Percentiles rank a stretch among this genome's conserved stretches.
phyloP scores from a whole-genome alignment of 2,329 filamentous ascomycete genomes.

The Beauveria bassiana region DNA sequence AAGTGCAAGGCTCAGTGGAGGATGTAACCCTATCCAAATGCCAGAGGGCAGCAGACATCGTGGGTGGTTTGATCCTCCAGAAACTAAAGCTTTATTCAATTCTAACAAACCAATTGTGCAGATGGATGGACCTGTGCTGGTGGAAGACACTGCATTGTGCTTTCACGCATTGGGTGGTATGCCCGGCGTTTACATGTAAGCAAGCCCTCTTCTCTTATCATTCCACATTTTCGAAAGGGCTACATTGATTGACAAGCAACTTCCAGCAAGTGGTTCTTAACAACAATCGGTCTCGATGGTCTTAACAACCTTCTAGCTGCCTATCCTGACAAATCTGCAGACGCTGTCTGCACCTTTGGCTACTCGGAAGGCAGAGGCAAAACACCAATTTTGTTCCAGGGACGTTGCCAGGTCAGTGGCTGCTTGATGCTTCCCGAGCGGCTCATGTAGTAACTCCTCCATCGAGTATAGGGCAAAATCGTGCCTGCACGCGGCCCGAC shows the following conservation, averaged over 20 bases:
- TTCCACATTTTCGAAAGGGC: neutral
- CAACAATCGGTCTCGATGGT: conserved; percentile 71
- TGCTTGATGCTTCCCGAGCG: neutral
- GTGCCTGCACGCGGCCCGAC: conserved; percentile 74
- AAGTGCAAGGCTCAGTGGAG: conserved; percentile 88
- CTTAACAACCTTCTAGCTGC: conserved; percentile 85
- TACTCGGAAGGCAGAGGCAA: conserved; percentile 81
- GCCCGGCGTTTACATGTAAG: conserved; percentile 91
- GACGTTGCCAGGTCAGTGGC: conserved; percentile 65
- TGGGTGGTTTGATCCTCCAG: conserved; percentile 27
- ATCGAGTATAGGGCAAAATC: conserved; percentile 54
- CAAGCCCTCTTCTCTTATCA: conserved; percentile 10
- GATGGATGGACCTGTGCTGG: conserved; percentile 80
- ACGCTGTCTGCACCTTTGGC: conserved; percentile 93
- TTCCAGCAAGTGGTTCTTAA: conserved; percentile 88
- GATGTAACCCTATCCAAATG: conserved; percentile 89
- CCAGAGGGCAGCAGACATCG: conserved; percentile 67
- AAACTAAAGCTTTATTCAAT: neutral
- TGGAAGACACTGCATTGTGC: conserved; percentile 92
- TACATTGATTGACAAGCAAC: conserved; percentile 3
- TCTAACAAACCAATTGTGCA: conserved; percentile 25
- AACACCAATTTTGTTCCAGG: conserved; percentile 84
- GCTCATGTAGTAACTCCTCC: neutral
- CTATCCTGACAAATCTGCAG: conserved; percentile 83
- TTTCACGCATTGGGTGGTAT: conserved; percentile 87